phyloP scores from a whole-genome alignment of 345 rosid species.

The Moricandia moricandioides region DNA sequence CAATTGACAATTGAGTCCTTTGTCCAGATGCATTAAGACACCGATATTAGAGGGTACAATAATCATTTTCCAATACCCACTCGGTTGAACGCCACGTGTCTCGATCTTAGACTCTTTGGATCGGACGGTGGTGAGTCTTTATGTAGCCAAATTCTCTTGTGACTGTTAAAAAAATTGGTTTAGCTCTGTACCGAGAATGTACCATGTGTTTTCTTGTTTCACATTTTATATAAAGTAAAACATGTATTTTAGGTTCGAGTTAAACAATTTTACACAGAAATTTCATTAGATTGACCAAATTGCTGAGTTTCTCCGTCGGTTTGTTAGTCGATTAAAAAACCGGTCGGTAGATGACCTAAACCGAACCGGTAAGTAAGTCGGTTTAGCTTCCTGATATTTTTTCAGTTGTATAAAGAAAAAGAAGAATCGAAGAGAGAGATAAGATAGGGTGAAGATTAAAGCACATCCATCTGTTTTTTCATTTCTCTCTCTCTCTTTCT shows the following conservation, averaged over 20 bases:
- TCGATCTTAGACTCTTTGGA: neutral
- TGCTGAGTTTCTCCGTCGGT: neutral
- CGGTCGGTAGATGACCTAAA: slow-evolving; percentile 8
- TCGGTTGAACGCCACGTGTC: neutral
- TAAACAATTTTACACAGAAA: neutral
- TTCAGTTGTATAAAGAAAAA: slow-evolving; percentile 17
- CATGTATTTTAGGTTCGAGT: neutral
- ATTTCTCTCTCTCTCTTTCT: slow-evolving; percentile 23
- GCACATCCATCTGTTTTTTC: slow-evolving; percentile 25
- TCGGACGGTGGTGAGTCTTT: slow-evolving; percentile 22
- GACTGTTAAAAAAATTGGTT: neutral
- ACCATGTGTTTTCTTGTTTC: neutral
- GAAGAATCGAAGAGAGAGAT: slow-evolving; percentile 28
- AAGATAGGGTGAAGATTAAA: slow-evolving; percentile 29
- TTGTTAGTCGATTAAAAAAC: neutral
- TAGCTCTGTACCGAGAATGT: neutral
- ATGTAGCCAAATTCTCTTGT: slow-evolving; percentile 2
- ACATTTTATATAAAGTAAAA: neutral
- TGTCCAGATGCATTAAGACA: neutral
- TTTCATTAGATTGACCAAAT: neutral
- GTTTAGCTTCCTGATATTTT: slow-evolving; percentile 21
- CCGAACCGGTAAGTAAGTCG: slow-evolving; percentile 16
- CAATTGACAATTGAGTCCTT: slow-evolving; percentile 8
- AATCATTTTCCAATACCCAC: neutral
- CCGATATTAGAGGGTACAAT: neutral